Conservation (phyloP, 2,329 filamentous ascomycete genomes). For the Biscogniauxia marginata region DNA sequence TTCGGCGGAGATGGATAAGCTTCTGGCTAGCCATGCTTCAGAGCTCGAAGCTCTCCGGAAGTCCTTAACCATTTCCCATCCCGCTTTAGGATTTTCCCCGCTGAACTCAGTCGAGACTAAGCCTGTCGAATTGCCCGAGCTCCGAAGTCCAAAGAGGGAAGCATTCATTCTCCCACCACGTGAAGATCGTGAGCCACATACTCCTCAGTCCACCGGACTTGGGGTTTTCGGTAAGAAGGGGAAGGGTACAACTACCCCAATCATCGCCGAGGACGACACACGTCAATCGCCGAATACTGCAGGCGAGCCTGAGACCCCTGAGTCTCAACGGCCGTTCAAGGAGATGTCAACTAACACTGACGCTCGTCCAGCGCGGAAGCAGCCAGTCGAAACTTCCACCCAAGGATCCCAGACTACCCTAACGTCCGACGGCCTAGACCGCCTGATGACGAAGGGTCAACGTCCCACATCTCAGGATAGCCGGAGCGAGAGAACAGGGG, state of each 20-base stretch:
- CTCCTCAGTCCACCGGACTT: slow-evolving; percentile 39
- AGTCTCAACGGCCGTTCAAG: slow-evolving; percentile 58
- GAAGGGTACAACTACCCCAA: slow-evolving; percentile 37
- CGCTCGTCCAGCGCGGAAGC: slow-evolving; percentile 40
- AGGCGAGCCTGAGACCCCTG: slow-evolving; percentile 45
- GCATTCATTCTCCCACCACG: slow-evolving; percentile 57
- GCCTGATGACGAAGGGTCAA: slow-evolving; percentile 62
- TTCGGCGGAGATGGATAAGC: slow-evolving; percentile 26
- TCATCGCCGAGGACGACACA: slow-evolving; percentile 66
- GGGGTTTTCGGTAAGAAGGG: slow-evolving; percentile 45
- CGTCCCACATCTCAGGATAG: slow-evolving; percentile 26
- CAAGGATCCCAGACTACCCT: slow-evolving; percentile 79
- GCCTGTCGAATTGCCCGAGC: slow-evolving; percentile 36
- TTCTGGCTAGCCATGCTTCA: slow-evolving; percentile 26
- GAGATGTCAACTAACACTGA: slow-evolving; percentile 61
- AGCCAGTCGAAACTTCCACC: slow-evolving; percentile 54
- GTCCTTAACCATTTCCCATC: slow-evolving; percentile 24
- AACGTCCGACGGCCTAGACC: slow-evolving; percentile 79
- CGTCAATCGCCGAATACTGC: slow-evolving; percentile 49
- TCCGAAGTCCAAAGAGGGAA: slow-evolving; percentile 53
- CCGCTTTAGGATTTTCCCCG: slow-evolving; percentile 41
- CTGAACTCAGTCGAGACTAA: slow-evolving; percentile 47
- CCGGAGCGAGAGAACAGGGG: not conserved
- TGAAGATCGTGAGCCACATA: slow-evolving; percentile 43
- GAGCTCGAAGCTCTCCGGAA: slow-evolving; percentile 32